Conservation (phyloP, 257 asterid species). For the Solanum appendiculatum region DNA sequence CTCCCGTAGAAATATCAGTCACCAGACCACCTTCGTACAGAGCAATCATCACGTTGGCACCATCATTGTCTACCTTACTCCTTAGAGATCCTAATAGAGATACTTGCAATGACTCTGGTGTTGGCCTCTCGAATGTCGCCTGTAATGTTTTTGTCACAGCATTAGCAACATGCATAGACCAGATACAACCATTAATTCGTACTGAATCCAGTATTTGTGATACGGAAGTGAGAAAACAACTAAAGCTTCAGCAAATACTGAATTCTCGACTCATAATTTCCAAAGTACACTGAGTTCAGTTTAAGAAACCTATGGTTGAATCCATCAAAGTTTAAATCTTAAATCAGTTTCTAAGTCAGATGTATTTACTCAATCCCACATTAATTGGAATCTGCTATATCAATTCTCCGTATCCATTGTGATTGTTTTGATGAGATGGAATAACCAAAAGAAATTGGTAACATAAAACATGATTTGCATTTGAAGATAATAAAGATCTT, state of each 20-base stretch:
- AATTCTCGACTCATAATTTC: not conserved
- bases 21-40: conserved; percentile 58
- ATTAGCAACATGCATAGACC: not conserved
- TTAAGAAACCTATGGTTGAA: not conserved
- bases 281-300: not conserved
- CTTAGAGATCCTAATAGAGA: conserved; percentile 48
- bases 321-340: not conserved
- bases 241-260: not conserved
- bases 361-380: not conserved
- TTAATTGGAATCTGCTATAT: not conserved
- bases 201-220: not conserved
- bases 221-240: not conserved
- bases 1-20: conserved; percentile 51
- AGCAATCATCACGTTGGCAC: conserved; percentile 56
- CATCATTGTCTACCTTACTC: conserved; percentile 41
- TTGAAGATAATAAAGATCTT: not conserved
- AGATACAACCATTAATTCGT: not conserved
- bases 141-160: conserved; percentile 1
- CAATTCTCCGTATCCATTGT: not conserved
- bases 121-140: conserved; percentile 60
- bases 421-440: not conserved
- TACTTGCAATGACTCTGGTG: conserved; percentile 46
- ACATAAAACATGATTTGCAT: not conserved
- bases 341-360: not conserved
- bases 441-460: not conserved